Percentiles rank a stretch among this genome's conserved stretches.
Evolutionary conservation across 108 stramenopile species (phyloP).

Genomic region (Schizochytrium sp.): DNA sequence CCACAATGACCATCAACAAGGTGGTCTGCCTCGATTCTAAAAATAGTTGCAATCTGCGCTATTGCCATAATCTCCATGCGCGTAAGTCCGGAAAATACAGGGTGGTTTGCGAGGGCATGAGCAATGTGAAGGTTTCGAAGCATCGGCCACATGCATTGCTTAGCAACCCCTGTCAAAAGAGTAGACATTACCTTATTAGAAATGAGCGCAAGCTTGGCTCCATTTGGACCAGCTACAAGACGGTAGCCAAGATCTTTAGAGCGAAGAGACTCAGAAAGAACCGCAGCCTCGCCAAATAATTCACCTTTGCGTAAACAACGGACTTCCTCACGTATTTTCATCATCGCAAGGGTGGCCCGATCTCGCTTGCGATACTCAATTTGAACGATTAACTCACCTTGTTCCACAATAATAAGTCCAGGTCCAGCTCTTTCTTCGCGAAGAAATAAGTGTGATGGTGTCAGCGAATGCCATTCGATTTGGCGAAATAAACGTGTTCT

Average conservation of each 20-base stretch:
- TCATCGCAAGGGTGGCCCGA: not conserved
- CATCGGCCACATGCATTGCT: not conserved
- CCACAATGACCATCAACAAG: not conserved
- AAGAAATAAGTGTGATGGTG: not conserved
- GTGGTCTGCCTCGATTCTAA: not conserved
- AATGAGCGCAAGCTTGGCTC: not conserved
- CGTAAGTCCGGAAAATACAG: not conserved
- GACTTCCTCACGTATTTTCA: not conserved
- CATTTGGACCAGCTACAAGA: not conserved
- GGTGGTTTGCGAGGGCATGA: not conserved
- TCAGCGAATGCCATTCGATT: not conserved
- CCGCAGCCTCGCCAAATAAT: slow-evolving; percentile 4
- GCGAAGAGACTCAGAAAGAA: not conserved
- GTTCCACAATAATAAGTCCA: not conserved
- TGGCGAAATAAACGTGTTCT: not conserved
- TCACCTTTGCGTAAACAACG: not conserved
- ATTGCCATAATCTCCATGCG: slow-evolving; percentile 10
- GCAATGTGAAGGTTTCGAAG: not conserved
- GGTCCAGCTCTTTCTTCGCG: not conserved
- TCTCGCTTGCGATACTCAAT: not conserved
- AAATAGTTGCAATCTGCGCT: not conserved
- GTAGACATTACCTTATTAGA: not conserved
- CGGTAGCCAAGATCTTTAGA: not conserved
- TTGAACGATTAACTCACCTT: not conserved
- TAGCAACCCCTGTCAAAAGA: not conserved